These are phyloP conservation scores for Trichomonascaceae sp. DNA, from an alignment of 1,139 yeast genomes.

Conservation along the genomic window DNA sequence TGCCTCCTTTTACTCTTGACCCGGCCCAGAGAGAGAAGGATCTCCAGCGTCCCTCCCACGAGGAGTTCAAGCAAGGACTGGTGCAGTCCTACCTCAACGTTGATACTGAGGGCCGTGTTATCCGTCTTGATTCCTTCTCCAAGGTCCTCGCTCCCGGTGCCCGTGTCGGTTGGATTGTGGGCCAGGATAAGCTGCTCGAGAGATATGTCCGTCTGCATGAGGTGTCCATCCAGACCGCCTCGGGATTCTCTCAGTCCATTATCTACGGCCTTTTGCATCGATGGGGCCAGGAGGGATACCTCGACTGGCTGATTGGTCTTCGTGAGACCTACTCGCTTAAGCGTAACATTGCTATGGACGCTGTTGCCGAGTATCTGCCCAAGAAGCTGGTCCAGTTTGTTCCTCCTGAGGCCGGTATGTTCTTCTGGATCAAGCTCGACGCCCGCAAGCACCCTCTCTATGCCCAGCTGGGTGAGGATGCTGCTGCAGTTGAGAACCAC, in stretches of 20 bases:
- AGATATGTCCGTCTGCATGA: slow-evolving; percentile 65
- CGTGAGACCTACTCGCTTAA: slow-evolving; percentile 71
- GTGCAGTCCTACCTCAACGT: slow-evolving; percentile 68
- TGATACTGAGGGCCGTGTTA: slow-evolving; percentile 82
- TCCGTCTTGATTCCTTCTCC: slow-evolving; percentile 83
- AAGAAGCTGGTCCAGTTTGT: slow-evolving; percentile 37
- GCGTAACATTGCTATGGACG: slow-evolving; percentile 65
- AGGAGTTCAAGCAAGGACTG: slow-evolving; percentile 51
- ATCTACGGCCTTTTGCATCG: slow-evolving; percentile 48
- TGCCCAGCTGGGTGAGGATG: slow-evolving; percentile 39
- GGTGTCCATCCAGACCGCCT: slow-evolving; percentile 67
- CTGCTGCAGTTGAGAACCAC: slow-evolving; percentile 46
- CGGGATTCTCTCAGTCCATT: slow-evolving; percentile 69
- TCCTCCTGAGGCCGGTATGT: slow-evolving; percentile 91
- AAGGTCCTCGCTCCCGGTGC: slow-evolving; percentile 89
- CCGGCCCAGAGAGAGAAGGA: slow-evolving; percentile 20
- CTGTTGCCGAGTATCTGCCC: slow-evolving; percentile 51
- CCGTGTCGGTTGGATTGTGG: slow-evolving; percentile 86
- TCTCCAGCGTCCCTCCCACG: slow-evolving; percentile 17
- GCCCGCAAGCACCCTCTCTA: slow-evolving; percentile 70
- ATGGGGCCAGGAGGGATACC: slow-evolving; percentile 66
- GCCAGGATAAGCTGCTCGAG: slow-evolving; percentile 53
- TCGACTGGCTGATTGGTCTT: slow-evolving; percentile 81
- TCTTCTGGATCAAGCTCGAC: slow-evolving; percentile 66
- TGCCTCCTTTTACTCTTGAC: slow-evolving; percentile 45